Conservation (phyloP, 2,329 filamentous ascomycete species). For the Calycina herbarum region DNA sequence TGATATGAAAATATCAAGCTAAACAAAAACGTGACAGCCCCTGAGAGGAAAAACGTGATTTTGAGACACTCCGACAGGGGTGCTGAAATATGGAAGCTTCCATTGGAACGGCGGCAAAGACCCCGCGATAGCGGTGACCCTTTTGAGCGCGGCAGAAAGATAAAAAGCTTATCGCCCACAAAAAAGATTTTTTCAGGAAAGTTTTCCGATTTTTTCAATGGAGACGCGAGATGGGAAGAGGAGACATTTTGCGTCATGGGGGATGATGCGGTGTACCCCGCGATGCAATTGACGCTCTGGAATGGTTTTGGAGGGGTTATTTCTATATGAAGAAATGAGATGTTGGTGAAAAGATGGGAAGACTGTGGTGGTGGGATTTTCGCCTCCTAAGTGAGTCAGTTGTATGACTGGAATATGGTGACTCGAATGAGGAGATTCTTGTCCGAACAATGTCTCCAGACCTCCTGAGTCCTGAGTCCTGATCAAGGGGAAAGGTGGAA, state of each 20-base stretch:
- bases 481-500: not conserved
- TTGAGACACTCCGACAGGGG: not conserved
- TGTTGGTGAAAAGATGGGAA: not conserved
- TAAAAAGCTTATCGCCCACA: not conserved
- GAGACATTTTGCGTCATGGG: not conserved
- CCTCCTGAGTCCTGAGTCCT: not conserved
- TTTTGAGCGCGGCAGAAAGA: not conserved
- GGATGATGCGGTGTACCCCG: not conserved
- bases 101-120: not conserved
- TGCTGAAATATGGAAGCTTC: too few relatives aligned
- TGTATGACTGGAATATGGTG: not conserved
- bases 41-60: not conserved
- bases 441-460: not conserved
- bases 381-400: conserved; percentile 1
- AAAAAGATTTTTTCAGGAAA: not conserved
- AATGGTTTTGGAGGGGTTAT: not conserved
- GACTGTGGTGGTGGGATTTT: too few relatives aligned
- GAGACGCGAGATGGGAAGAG: not conserved
- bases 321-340: not conserved
- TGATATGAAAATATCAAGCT: too few relatives aligned
- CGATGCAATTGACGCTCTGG: not conserved
- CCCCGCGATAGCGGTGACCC: not conserved
- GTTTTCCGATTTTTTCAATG: not conserved
- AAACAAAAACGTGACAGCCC: too few relatives aligned
- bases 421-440: not conserved